Conservation (phyloP, 176 grass and related monocot genomes). For the Paspalum vaginatum region DNA sequence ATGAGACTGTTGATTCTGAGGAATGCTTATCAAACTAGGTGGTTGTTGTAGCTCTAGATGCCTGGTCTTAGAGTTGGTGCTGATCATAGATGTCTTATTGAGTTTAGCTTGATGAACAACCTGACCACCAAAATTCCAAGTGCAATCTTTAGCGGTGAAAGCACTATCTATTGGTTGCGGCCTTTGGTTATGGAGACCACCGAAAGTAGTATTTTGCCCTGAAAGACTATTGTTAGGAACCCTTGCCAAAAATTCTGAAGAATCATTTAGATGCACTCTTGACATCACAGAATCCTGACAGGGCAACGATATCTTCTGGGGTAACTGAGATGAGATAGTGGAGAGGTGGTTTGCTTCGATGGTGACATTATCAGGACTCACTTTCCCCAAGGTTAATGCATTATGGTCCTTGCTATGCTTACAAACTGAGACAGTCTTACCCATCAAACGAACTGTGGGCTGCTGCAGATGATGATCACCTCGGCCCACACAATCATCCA, state of each 20-base stretch:
- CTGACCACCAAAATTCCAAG: slow-evolving; percentile 48
- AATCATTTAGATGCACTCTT: slow-evolving; percentile 21
- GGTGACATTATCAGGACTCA: slow-evolving; percentile 32
- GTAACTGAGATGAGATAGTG: slow-evolving; percentile 35
- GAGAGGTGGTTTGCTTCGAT: slow-evolving; percentile 15
- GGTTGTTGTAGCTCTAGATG: slow-evolving; percentile 32
- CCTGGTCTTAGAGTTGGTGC: slow-evolving; percentile 27
- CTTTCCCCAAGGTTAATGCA: slow-evolving; percentile 36
- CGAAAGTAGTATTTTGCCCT: slow-evolving; percentile 29
- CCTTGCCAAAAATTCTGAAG: slow-evolving; percentile 31
- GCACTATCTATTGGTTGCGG: slow-evolving; percentile 25
- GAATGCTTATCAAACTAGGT: slow-evolving; percentile 20
- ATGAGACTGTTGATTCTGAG: slow-evolving; percentile 40
- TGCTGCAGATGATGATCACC: slow-evolving; percentile 40
- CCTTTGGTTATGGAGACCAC: slow-evolving; percentile 37
- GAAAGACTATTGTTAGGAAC: slow-evolving; percentile 14
- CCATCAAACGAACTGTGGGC: slow-evolving; percentile 70
- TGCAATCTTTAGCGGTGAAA: slow-evolving; percentile 39
- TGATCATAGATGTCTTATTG: slow-evolving; percentile 33
- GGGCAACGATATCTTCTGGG: slow-evolving; percentile 39
- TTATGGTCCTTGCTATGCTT: slow-evolving; percentile 47
- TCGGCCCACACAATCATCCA: slow-evolving; percentile 35
- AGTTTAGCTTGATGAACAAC: slow-evolving; percentile 39
- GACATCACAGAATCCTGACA: slow-evolving; percentile 38
- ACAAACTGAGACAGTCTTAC: slow-evolving; percentile 65